These are phyloP conservation scores for Fusarium sublunatum DNA, from an alignment of 2,329 filamentous ascomycete species.

Conservation along the genomic window DNA sequence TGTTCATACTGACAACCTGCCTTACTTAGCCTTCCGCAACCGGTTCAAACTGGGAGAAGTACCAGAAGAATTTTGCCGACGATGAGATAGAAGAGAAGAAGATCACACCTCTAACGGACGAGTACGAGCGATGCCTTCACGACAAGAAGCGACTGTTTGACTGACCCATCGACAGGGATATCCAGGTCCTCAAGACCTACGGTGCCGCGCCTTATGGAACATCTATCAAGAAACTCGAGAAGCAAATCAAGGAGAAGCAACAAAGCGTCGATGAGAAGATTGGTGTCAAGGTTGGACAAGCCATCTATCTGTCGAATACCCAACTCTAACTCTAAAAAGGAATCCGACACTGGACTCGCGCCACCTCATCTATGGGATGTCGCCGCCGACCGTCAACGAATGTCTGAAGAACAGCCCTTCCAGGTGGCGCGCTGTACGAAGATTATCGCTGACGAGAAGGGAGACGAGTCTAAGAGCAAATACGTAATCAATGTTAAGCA, in stretches of 20 bases:
- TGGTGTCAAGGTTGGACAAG: conserved; percentile 73
- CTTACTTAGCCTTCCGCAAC: conserved; percentile 91
- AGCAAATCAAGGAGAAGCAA: conserved; percentile 99
- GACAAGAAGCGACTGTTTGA: conserved; percentile 6
- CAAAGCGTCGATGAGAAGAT: conserved; percentile 99
- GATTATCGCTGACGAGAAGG: conserved; percentile 95
- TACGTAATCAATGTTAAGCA: conserved; percentile 99
- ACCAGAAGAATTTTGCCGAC: conserved; percentile 95
- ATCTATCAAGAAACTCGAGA: conserved; percentile 95
- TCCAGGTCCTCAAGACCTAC: conserved; percentile 99
- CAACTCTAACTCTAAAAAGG: conserved; percentile 62
- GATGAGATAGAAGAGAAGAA: conserved; percentile 99
- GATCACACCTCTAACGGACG: conserved; percentile 95
- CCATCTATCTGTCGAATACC: neutral
- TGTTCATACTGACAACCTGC: conserved; percentile 40
- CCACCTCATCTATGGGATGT: conserved; percentile 99
- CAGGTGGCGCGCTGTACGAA: conserved; percentile 99
- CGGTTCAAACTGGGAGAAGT: conserved; percentile 97
- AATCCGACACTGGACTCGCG: conserved; percentile 98
- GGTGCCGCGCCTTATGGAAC: conserved; percentile 95
- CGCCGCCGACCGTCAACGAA: conserved; percentile 95
- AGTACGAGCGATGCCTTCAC: conserved; percentile 68
- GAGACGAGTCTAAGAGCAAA: conserved; percentile 97
- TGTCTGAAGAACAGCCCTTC: conserved; percentile 97
- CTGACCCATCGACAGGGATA: conserved; percentile 75